Base-by-base conservation (phyloP, 305 asterid species). In the Fraxinus dipetala region DNA sequence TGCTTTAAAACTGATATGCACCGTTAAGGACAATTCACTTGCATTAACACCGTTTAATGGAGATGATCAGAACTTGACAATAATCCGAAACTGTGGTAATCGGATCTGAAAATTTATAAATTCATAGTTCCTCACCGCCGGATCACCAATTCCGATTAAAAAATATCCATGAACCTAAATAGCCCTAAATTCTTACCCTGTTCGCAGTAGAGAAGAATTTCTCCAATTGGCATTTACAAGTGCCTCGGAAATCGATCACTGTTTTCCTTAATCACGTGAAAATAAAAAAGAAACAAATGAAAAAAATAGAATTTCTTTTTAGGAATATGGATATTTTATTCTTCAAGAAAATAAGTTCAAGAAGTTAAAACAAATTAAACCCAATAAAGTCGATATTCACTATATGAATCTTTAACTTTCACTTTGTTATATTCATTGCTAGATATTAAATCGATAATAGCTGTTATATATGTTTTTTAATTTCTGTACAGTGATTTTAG, bases 401-500 rank as follows among this genome's bases (percentile, higher is more conserved):
- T 65, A 18, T 7, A 24, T 59, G 11, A 22, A 8, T 24, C 1
- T 28, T 65, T 65, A 9, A 63, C 5, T 9, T 0, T 2, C 28
- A 6, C 34, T 7, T 63, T 7, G 34, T 24, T 18, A 18, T 6
- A 6, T 6, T 59, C 69, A 61, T 22, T 22, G 30, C 13, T 61
- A 59, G 3, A 18, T 20, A 2, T 59, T 5, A 59, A 59, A 63
- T 8, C 31, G 35, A 65, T 2, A 3, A 65, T 26, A 9, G 1
- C 0, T 65, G 3, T 65, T 14, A 0, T 22, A 2, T 9, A n/a
- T 61, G 32, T 9, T 8, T 30, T 6, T 67, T 4, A 79, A 35
- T 26, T 11, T 14, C 10, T 8, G 24, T 34, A 24, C 10, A 20
- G 3, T 51, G 61, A 79, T 83, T 78, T 26, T 91, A 93, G 97